A percentile compares a stretch with the other conserved stretches of the same genome.
These are phyloP conservation scores for Dillenia suffruticosa DNA, from an alignment of 164 flowering plant genomes.

Conservation along the genomic window DNA sequence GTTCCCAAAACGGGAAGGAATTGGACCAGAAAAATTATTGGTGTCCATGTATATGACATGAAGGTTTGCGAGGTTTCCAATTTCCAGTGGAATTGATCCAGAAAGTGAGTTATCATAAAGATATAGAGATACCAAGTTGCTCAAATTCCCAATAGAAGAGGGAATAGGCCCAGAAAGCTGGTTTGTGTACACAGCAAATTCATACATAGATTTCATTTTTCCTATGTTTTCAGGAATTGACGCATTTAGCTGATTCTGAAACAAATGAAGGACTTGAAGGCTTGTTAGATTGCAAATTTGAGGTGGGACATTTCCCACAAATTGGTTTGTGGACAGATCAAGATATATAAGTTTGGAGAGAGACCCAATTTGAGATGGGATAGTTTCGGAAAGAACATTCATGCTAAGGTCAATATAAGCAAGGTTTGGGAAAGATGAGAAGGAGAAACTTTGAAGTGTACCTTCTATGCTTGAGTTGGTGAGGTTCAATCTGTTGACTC, in stretches of 20 bases:
- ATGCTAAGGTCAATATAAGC: neutral
- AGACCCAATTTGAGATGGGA: constrained; percentile 16
- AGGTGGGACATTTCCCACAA: constrained; percentile 16
- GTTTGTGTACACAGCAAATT: constrained; percentile 10
- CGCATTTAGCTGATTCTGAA: constrained; percentile 1
- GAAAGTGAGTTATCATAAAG: constrained; percentile 11
- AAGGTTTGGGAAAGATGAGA: no score
- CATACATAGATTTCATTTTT: constrained; percentile 1
- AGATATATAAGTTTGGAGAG: constrained; percentile 9
- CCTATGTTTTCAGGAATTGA: constrained; percentile 18
- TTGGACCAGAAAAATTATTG: constrained; percentile 12
- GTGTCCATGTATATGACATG: constrained; percentile 3
- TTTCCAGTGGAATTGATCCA: constrained; percentile 22
- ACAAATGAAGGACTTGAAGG: no score
- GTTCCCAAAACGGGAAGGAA: constrained; percentile 15
- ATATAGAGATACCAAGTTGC: neutral
- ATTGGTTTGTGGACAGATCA: constrained; percentile 11
- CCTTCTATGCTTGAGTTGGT: neutral
- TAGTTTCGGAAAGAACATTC: constrained; percentile 11
- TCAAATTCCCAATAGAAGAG: constrained; percentile 9
- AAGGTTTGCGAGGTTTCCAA: constrained; percentile 18
- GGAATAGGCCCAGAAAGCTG: constrained; percentile 15
- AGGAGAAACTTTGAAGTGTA: no score
- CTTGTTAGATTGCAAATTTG: no score
- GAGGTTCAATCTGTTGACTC: constrained; percentile 5